These are phyloP conservation scores for Arthrobotrys pseudoclavata DNA, from an alignment of 2,329 filamentous ascomycete species.

Conservation along the genomic window DNA sequence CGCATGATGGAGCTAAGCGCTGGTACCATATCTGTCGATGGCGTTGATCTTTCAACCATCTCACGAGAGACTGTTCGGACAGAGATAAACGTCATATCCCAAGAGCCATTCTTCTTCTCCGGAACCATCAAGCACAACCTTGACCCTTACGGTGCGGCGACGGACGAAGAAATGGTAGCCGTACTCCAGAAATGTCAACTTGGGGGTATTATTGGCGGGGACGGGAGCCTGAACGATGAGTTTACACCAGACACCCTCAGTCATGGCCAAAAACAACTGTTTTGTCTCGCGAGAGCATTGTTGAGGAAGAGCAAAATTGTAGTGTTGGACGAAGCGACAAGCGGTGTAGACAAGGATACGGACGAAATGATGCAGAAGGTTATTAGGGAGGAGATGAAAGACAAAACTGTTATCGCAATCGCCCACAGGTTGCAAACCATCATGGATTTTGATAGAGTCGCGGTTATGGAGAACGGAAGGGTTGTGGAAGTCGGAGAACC, in stretches of 20 bases:
- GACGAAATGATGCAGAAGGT: slow-evolving; percentile 73
- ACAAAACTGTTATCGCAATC: slow-evolving; percentile 71
- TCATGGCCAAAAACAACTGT: slow-evolving; percentile 70
- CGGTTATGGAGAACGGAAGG: slow-evolving; percentile 70
- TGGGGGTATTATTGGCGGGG: slow-evolving; percentile 66
- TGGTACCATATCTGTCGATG: slow-evolving; percentile 69
- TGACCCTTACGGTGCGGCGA: slow-evolving; percentile 67
- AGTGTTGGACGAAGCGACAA: slow-evolving; percentile 68
- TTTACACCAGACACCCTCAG: slow-evolving; percentile 66
- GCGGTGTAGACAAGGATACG: slow-evolving; percentile 71
- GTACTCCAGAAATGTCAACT: slow-evolving; percentile 69
- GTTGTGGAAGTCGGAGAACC: slow-evolving; percentile 68
- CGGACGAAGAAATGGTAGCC: slow-evolving; percentile 67
- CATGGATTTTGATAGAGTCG: slow-evolving; percentile 70
- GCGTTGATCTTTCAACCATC: slow-evolving; percentile 68
- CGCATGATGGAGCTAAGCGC: slow-evolving; percentile 68
- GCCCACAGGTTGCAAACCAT: slow-evolving; percentile 70
- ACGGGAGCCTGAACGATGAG: slow-evolving; percentile 66
- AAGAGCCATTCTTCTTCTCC: slow-evolving; percentile 70
- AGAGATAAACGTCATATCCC: slow-evolving; percentile 69
- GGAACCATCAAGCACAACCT: slow-evolving; percentile 70
- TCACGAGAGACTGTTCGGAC: slow-evolving; percentile 69
- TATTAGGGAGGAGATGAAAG: slow-evolving; percentile 68
- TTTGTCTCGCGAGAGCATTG: slow-evolving; percentile 69
- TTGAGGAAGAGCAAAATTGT: slow-evolving; percentile 67